phyloP scores from a whole-genome alignment of 2,329 filamentous ascomycete species.

The Ophiostoma montium region DNA sequence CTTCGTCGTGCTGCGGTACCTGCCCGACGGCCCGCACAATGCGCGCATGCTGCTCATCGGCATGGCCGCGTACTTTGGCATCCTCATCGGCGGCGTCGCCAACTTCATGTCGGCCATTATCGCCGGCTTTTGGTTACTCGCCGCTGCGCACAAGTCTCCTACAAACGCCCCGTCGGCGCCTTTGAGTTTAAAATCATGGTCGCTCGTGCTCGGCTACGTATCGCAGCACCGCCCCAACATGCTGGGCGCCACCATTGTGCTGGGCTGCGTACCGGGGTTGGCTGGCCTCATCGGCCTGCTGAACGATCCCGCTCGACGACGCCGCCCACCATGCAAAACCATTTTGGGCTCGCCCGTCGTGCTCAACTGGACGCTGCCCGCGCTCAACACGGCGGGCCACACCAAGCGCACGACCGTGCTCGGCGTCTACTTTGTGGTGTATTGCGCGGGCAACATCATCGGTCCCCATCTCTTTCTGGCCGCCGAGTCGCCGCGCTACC shows the following conservation, averaged over 20 bases:
- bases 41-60: slow-evolving; percentile 21
- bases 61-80: slow-evolving; percentile 20
- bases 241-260: slow-evolving; percentile 13
- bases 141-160: slow-evolving; percentile 26
- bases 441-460: slow-evolving; percentile 11
- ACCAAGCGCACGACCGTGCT: slow-evolving; percentile 36
- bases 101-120: slow-evolving; percentile 32
- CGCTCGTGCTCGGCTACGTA: slow-evolving; percentile 26
- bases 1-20: slow-evolving; percentile 14
- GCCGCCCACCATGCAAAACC: too few species aligned
- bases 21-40: slow-evolving; percentile 23
- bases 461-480: slow-evolving; percentile 12
- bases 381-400: slow-evolving; percentile 32
- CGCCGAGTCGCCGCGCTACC: slow-evolving; percentile 9
- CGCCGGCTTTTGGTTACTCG: slow-evolving; percentile 21
- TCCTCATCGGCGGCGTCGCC: slow-evolving; percentile 26
- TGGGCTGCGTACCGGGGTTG: slow-evolving; percentile 17
- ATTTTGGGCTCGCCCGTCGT: slow-evolving; percentile 37
- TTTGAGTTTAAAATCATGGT: slow-evolving; percentile 16
- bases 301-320: slow-evolving; percentile 21
- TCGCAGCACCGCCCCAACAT: slow-evolving; percentile 30
- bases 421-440: slow-evolving; percentile 27
- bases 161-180: slow-evolving; percentile 27
- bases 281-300: slow-evolving; percentile 35
- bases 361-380: slow-evolving; percentile 35